A percentile compares a stretch with the other conserved stretches of the same genome.
phyloP scores from a whole-genome alignment of 2,329 filamentous ascomycete species.

The Domatiomyces catenatus region DNA sequence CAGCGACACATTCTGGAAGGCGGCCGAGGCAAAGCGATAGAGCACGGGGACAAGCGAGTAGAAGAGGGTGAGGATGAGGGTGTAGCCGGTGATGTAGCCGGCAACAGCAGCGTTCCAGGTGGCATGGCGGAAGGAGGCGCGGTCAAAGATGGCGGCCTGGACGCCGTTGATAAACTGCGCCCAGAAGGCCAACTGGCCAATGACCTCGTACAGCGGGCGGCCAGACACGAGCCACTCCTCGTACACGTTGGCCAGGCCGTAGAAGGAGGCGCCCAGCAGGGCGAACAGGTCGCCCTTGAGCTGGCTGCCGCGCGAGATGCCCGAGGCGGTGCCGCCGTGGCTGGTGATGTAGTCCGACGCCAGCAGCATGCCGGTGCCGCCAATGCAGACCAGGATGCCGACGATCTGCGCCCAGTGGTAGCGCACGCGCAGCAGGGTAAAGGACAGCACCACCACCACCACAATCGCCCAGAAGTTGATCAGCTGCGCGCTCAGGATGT shows the following conservation, averaged over 20 bases:
- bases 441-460: conserved; percentile 73
- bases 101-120: conserved; percentile 53
- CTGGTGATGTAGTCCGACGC: conserved; percentile 68
- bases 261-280: conserved; percentile 73
- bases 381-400: conserved; percentile 81
- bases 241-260: conserved; percentile 78
- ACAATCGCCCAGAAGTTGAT: conserved; percentile 99
- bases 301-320: conserved; percentile 41
- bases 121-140: conserved; percentile 49
- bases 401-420: conserved; percentile 75
- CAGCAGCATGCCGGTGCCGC: conserved; percentile 75
- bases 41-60: conserved; percentile 78
- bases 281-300: conserved; percentile 89
- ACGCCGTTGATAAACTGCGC: conserved; percentile 82
- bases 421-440: conserved; percentile 67
- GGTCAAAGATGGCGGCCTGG: conserved; percentile 85
- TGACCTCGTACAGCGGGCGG: conserved; percentile 77
- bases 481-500: conserved; percentile 79
- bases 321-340: conserved; percentile 50
- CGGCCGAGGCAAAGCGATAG: conserved; percentile 75
- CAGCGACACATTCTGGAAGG: conserved; percentile 92
- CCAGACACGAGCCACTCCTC: conserved; percentile 90
- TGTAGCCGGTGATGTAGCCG: conserved; percentile 83
- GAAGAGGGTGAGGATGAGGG: conserved; percentile 65
- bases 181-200: conserved; percentile 79